Base-by-base conservation (phyloP, 2,329 filamentous ascomycete species). In the Seiridium unicorne region DNA sequence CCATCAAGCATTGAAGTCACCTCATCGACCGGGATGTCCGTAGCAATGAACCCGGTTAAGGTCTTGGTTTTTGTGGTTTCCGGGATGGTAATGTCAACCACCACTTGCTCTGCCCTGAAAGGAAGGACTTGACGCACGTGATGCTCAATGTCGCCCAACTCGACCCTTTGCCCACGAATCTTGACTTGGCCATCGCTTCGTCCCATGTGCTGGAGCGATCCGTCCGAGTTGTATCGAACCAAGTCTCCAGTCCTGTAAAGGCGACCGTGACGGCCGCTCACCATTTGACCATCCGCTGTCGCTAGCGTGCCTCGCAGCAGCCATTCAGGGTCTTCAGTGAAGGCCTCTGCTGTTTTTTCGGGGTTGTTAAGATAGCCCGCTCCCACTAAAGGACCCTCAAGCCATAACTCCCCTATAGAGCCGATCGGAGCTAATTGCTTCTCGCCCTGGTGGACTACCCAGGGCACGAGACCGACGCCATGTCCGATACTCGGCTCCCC, bases 361-460 rank as follows among this genome's bases (percentile, higher is more conserved):
- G 69, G 68, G 40, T 80, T 75, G 59, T 79, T 77, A 35, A 79
- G 66, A 60, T 82, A 82, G 53, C 77, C 77, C 51, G 74, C 69
- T 47, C 75, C 77, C 42, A 82, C 72, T 7, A 73, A 72, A 6
- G 77, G 77, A 3, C 73, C 72, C 42, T 64, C 67, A 63, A 74
- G 51, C 13, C 62, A 46, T 11, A 68, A 61, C 57, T 68, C 66
- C 18, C 66, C 66, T 2, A 62, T 44, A 11, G 60, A 51, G 31
- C 65, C 66, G 8, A 68, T 32, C 2, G 65, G 62, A 51, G 44
- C 55, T 18, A 55, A 44, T 32, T 63, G 40, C 48, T 57, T 31
- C 34, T 63, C 54, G 35, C 58, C 55, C 3, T 60, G 44, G 7
- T 63, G 55, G 36, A 65, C 59, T 49, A 67, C 60, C 56, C 60